Base-by-base conservation (phyloP, 2,329 filamentous ascomycete species). In the Metarhizium guizhouense region DNA sequence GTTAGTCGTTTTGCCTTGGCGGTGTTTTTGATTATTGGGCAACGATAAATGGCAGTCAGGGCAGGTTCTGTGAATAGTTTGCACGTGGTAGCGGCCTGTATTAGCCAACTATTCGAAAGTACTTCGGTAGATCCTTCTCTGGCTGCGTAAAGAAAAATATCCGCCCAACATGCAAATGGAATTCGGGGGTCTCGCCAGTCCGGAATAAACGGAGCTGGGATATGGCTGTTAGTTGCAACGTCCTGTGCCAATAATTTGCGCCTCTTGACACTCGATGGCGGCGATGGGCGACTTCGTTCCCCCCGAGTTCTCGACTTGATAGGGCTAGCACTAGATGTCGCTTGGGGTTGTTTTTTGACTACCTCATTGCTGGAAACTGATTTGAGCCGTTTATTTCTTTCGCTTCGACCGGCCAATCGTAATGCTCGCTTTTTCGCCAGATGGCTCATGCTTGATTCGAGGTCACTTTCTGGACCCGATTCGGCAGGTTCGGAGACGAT, bases 1-100 rank as follows among this genome's bases (percentile, higher is more conserved):
- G 72, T 68, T 3, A 82, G 70, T n/a, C 70, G 69, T 60, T 72
- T 73, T 45, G 73, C 71, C 67, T 75, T 78, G 55, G 68, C 63
- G 54, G 71, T 62, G 40, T 65, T 71, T 57, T 80, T 76, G 48
- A 94, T 73, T 1, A 84, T 84, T 8, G 88, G 88, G 5, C 76
- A 82, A 50, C 79, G 76, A 67, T 94, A 94, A 5, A 95, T 75
- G 1, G 82, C 85, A 5, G 84, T 84, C 52, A 94, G 70, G 2
- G 88, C 88, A 5, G 90, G 86, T 62, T 91, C 88, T 0, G 81
- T 73, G 56, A 92, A 90, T 2, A 76, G 68, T 52, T 76, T 80
- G 61, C 86, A 92, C 16, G 83, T 72, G 2, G 78, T 75, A 40
- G 87, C 83, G 48, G 81, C 73, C n/a, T 76, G 74, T 10, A 87